A percentile compares a stretch with the other conserved stretches of the same genome.
phyloP scores from a whole-genome alignment of 768 basidiomycete species.

The Phlebiopsis flavidoalba region DNA sequence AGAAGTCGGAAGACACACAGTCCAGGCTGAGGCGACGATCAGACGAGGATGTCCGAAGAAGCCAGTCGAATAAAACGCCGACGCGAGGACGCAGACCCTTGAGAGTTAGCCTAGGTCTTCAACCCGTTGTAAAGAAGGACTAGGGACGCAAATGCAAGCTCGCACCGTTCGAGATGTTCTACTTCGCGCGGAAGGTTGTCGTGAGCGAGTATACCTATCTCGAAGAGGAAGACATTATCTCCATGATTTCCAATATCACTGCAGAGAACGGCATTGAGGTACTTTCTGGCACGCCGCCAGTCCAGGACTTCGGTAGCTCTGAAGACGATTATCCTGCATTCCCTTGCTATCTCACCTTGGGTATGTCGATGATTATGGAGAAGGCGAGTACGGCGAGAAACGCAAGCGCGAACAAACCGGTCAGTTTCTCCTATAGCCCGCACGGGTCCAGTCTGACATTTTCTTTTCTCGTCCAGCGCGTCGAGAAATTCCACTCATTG shows the following conservation, averaged over 20 bases:
- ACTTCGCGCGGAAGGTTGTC: conserved; percentile 82
- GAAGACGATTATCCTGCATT: conserved; percentile 89
- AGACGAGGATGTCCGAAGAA: conserved; percentile 26
- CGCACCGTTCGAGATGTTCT: conserved; percentile 92
- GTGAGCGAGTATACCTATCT: conserved; percentile 93
- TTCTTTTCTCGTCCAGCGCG: conserved; percentile 53
- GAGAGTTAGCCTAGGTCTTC: conserved; percentile 67
- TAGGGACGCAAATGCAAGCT: conserved; percentile 75
- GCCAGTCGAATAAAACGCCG: conserved; percentile 53
- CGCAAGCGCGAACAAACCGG: conserved; percentile 82
- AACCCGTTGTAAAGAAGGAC: conserved; percentile 59
- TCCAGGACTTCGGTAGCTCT: conserved; percentile 86
- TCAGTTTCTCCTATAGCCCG: conserved; percentile 25
- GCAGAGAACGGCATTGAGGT: conserved; percentile 87
- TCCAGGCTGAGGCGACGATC: conserved; percentile 14
- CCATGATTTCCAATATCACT: conserved; percentile 70
- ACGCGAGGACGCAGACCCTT: conserved; percentile 62
- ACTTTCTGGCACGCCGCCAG: conserved; percentile 93
- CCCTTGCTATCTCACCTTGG: conserved; percentile 88
- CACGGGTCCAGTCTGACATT: conserved; percentile 14
- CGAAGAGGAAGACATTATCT: conserved; percentile 70
- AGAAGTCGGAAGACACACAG: conserved; percentile 40
- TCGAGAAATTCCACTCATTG: conserved; percentile 95
- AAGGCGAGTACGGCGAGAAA: conserved; percentile 70
- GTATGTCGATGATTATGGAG: conserved; percentile 83